phyloP scores from a whole-genome alignment of 768 basidiomycete species.

The Erythrobasidium yunnanense region DNA sequence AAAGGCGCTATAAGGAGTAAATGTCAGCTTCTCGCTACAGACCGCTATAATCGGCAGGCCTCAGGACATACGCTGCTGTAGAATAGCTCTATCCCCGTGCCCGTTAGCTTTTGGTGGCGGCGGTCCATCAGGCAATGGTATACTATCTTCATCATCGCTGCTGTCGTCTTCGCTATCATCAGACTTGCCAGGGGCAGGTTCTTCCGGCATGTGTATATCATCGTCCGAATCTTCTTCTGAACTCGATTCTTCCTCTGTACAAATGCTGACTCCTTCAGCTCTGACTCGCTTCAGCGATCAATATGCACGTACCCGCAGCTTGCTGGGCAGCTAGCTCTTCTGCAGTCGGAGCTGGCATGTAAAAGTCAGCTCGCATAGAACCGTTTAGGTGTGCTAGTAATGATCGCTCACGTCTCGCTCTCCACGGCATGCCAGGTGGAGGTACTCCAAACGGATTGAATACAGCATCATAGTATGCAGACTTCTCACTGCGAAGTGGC shows the following conservation, averaged over 20 bases:
- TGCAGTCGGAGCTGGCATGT: constrained; percentile 15
- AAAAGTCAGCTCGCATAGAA: background rate
- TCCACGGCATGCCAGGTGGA: constrained; percentile 94
- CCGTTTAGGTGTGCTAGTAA: background rate
- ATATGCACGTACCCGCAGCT: background rate
- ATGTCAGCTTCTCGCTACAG: no score
- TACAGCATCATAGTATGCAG: constrained; percentile 81
- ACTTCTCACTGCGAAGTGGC: constrained; percentile 49
- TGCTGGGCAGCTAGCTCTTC: constrained; percentile 21
- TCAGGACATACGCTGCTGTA: no score
- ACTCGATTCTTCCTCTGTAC: background rate
- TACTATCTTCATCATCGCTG: constrained; percentile 39
- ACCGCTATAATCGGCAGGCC: no score
- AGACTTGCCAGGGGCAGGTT: constrained; percentile 50
- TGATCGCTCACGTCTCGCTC: constrained; percentile 60
- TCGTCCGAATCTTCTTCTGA: constrained; percentile 45
- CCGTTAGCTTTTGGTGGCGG: constrained; percentile 42
- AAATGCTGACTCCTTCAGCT: no score
- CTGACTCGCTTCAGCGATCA: background rate
- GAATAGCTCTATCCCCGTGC: no score
- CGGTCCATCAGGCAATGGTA: constrained; percentile 42
- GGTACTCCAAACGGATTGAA: constrained; percentile 64
- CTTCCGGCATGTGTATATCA: constrained; percentile 80
- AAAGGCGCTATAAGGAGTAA: constrained; percentile 13
- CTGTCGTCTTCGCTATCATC: constrained; percentile 32